Base-by-base conservation (phyloP, 2,329 filamentous ascomycete species). In the Aspergillus eucalypticola region DNA sequence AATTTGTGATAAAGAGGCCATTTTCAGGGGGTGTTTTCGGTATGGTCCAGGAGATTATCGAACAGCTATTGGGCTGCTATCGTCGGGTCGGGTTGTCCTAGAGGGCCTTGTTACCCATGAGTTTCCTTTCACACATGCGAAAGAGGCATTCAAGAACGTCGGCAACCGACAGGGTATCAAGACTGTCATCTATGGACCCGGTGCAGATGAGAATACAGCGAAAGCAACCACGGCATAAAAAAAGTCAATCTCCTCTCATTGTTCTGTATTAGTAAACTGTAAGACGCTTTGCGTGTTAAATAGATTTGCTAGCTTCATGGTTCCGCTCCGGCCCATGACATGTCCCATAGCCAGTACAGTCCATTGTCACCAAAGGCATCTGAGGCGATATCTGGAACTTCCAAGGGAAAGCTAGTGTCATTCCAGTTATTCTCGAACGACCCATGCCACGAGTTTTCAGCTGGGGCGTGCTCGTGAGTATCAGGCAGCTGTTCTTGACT, bases 21-120 rank as follows among this genome's bases (percentile, higher is more conserved):
- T 88, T 5, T 85, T 90, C 51, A 90, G 88, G 70, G 92, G 92
- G 23, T 91, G 88, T 61, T 96, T 96, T 82, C 85, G 93, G 35
- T 97, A 97, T 76, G 88, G 88, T 1, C 84, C 86, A 50, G 92
- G 92, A 10, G 93, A 96, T 76, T 97, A 96, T 76, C 82, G 87
- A 71, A 83, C 91, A 3, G 91, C 91, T 3, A 82, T 96, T 38
- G 86, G 91, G 63, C 82, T 97, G 42, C 42, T 70, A 32, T 54
- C 62, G 84, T 96, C 2, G 82, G 83, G 15, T 80, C 78, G 54
- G 87, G 88, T 96, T 23, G 80, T 77, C 42, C 80, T 87, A n/a
- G 93, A 93, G 84, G 86, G 85, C 73, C 82, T 96, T 50, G 86
- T 96, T 61, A 90, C 88, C 10, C 83, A 84, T 35, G 86, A 87